Percentiles rank a stretch among this genome's conserved stretches.
Evolutionary conservation across 495 filamentous ascomycete genomes (phyloP).

Genomic region (Darksidea phi): DNA sequence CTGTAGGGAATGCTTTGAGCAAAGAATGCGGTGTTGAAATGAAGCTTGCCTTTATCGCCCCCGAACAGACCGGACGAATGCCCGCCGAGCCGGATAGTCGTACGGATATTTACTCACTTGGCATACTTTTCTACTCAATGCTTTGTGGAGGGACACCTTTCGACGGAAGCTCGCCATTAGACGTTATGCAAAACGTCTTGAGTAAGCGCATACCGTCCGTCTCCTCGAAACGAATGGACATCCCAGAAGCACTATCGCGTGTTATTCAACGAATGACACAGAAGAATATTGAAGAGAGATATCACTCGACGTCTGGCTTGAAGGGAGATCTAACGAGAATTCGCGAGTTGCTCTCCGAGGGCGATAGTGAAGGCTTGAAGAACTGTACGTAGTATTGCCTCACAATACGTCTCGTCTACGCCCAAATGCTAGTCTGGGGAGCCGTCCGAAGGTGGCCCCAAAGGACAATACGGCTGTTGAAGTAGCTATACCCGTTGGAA

Average conservation of each 20-base stretch:
- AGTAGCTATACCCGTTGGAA: too few relatives aligned
- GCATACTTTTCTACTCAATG: constrained; percentile 82
- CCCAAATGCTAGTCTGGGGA: too few relatives aligned
- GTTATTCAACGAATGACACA: constrained; percentile 89
- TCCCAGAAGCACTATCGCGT: constrained; percentile 73
- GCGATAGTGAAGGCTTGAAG: constrained; percentile 65
- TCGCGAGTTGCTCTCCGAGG: constrained; percentile 67
- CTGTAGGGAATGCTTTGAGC: constrained; percentile 72
- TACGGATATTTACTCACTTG: constrained; percentile 87
- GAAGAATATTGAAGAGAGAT: constrained; percentile 78
- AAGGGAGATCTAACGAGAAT: constrained; percentile 72
- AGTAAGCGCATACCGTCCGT: constrained; percentile 71
- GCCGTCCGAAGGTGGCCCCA: too few relatives aligned
- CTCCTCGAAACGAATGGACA: constrained; percentile 69
- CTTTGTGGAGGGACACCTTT: constrained; percentile 76
- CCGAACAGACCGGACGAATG: constrained; percentile 88
- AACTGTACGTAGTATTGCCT: too few relatives aligned
- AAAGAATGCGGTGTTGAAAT: constrained; percentile 76
- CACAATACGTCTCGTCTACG: too few relatives aligned
- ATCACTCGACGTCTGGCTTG: constrained; percentile 78
- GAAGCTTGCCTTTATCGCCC: constrained; percentile 83
- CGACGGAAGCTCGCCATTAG: constrained; percentile 72
- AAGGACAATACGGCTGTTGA: too few relatives aligned
- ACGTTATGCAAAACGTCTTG: constrained; percentile 84
- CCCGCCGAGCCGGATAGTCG: constrained; percentile 81